Evolutionary conservation across 2,329 filamentous ascomycete genomes (phyloP).

Genomic region (Rutstroemia sp.): DNA sequence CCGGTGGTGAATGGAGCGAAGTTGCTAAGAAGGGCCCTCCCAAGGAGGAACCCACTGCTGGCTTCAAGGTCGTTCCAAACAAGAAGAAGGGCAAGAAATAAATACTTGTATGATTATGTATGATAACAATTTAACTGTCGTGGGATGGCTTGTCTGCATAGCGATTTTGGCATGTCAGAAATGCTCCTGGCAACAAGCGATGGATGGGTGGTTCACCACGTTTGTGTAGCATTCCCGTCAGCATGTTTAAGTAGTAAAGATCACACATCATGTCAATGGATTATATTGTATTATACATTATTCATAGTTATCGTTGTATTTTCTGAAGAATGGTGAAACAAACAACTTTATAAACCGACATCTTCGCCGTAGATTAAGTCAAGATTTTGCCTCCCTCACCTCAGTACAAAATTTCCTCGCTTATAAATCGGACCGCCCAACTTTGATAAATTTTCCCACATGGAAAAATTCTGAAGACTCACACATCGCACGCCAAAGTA

Average conservation of each 20-base stretch:
- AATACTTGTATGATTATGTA: slow-evolving; percentile 22
- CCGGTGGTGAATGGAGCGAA: slow-evolving; percentile 84
- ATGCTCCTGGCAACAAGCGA: neutral
- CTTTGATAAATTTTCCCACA: slow-evolving; percentile 17
- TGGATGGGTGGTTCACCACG: no score
- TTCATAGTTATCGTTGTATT: no score
- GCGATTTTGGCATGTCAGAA: slow-evolving; percentile 11
- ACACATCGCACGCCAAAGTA: neutral
- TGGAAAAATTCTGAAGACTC: neutral
- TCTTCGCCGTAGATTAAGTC: no score
- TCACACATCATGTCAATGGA: no score
- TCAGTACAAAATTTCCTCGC: neutral
- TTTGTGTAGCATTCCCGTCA: no score
- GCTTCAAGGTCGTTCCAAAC: slow-evolving; percentile 82
- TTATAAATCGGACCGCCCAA: slow-evolving; percentile 8
- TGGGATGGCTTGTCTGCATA: slow-evolving; percentile 18
- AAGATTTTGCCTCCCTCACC: no score
- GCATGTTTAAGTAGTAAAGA: no score
- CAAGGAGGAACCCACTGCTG: slow-evolving; percentile 36
- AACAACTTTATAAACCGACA: no score
- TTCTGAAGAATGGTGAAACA: no score
- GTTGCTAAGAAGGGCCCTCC: slow-evolving; percentile 85
- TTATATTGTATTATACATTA: no score
- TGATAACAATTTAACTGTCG: slow-evolving; percentile 15
- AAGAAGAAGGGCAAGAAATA: slow-evolving; percentile 88